Evolutionary conservation across 139 green algal species (phyloP), one percentile per base, ranked within the genome.

Genomic region (Chlamydomonas asymmetrica): DNA sequence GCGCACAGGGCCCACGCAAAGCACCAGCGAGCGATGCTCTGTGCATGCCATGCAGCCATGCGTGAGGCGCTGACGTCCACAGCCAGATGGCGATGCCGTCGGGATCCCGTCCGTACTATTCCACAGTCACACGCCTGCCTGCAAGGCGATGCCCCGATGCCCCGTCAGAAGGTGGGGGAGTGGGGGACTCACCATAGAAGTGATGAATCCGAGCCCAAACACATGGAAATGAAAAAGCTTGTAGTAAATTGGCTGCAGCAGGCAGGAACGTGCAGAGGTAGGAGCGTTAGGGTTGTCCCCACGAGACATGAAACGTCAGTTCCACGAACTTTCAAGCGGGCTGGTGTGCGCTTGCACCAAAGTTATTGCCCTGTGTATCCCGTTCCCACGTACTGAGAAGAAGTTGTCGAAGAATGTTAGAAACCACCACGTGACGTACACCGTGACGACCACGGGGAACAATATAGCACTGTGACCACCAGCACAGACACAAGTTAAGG

Each of bases 351-450:
- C n/a, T n/a, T n/a, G n/a, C n/a, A n/a, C n/a, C n/a, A n/a, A n/a
- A n/a, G n/a, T n/a, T n/a, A n/a, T n/a, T n/a, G n/a, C n/a, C n/a
- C n/a, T n/a, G n/a, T n/a, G n/a, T n/a, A n/a, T n/a, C n/a, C n/a
- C n/a, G n/a, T n/a, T n/a, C n/a, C n/a, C n/a, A n/a, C 83, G 71
- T 23, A 89, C 84, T 69, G 89, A 94, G 76, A 98, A 98, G 68
- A 98, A 97, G 73, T 90, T 89, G 81, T 98, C 94, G 76, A 98
- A 96, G 72, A 97, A 97, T 9, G 88, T 89, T 5, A 97, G 76
- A 70, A 97, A 97, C 92, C 90, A 94, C 86, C 82, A 92, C 22
- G 91, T 94, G 3, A 94, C 63, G 74, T 90, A 94, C 29, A 89
- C 88, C 0, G 94, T 98, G 4, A 97, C 85, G 1, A 91, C 93